These are phyloP conservation scores for Phytophthora fragariaefolia DNA, from an alignment of 352 stramenopile species.

Conservation along the genomic window DNA sequence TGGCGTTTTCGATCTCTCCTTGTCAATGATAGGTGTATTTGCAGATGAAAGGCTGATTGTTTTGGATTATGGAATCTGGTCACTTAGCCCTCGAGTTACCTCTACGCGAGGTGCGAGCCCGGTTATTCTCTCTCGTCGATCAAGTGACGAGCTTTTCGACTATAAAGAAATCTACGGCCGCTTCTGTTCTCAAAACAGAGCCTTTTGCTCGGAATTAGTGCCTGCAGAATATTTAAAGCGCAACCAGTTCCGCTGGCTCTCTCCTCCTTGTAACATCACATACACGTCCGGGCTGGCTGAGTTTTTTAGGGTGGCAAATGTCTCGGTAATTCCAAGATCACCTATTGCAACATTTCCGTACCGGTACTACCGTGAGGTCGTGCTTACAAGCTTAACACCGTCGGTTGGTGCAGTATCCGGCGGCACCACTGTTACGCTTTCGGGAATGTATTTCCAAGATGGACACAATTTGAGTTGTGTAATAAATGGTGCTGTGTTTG, in stretches of 20 bases:
- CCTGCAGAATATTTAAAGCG: not conserved
- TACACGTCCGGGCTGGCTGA: constrained; percentile 34
- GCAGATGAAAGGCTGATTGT: constrained; percentile 23
- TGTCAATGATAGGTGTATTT: constrained; percentile 35
- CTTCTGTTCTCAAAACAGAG: constrained; percentile 30
- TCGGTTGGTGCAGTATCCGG: constrained; percentile 28
- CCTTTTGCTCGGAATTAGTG: constrained; percentile 29
- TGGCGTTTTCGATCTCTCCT: constrained; percentile 42
- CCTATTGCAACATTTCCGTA: constrained; percentile 34
- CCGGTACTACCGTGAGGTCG: constrained; percentile 40
- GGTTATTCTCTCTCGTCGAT: constrained; percentile 15
- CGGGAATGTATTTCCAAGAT: constrained; percentile 41
- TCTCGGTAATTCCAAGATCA: not conserved
- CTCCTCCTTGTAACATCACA: constrained; percentile 24
- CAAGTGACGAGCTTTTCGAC: not conserved
- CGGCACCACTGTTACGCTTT: constrained; percentile 43
- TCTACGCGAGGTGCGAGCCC: constrained; percentile 28
- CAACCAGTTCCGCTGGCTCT: constrained; percentile 27
- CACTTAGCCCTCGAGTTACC: constrained; percentile 20
- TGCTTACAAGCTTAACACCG: constrained; percentile 33
- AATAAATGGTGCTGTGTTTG: constrained; percentile 30
- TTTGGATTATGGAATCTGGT: constrained; percentile 25
- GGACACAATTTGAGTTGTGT: constrained; percentile 42
- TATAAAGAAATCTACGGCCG: constrained; percentile 22
- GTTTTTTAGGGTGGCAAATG: constrained; percentile 22